Evolutionary conservation across 2,329 filamentous ascomycete species (phyloP), one percentile per base, ranked within the genome.

Genomic region (Coniella vitis): DNA sequence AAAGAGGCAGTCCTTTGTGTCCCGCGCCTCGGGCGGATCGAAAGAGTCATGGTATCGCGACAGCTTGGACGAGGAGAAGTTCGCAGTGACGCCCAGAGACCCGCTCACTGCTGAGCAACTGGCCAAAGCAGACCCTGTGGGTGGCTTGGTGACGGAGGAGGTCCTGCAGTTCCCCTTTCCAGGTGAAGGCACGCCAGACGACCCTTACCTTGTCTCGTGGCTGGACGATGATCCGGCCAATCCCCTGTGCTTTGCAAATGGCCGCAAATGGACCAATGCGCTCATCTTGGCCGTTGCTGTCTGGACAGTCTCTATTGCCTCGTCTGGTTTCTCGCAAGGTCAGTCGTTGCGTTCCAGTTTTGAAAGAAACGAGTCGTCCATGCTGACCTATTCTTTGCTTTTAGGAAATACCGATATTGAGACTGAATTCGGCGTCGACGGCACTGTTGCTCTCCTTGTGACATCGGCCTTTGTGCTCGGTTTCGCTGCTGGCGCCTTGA

Each of bases 181-280:
- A 9, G 69, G 69, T 20, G 59, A 60, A 4, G 69, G 69, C 44
- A 72, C 69, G 29, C 62, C 65, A 13, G 66, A 69, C 12, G 68
- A 72, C 50, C 69, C 69, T 1, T 71, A 64, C 51, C 59, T 70
- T 9, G 67, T 74, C 44, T 66, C 70, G 41, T 74, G 68, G 68
- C 65, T 72, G 48, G 64, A 69, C 17, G 64, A 69, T 40, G 71
- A 74, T 49, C 66, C 69, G 2, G 62, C 69, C 50, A 72, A 74
- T 47, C 69, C 69, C 0, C 64, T 71, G 63, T 58, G 54, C 12
- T 71, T 65, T 54, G 12, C 58, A 7, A 58, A 57, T 45, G 58
- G 58, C 36, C 67, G 64, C 56, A 72, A 72, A 54, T 70, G 69
- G 68, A 54, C 62, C 16, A 63, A 68, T 44, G 61, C 65, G 8